Base-by-base conservation (phyloP, 768 basidiomycete genomes). In the Leccinum arenicola region DNA sequence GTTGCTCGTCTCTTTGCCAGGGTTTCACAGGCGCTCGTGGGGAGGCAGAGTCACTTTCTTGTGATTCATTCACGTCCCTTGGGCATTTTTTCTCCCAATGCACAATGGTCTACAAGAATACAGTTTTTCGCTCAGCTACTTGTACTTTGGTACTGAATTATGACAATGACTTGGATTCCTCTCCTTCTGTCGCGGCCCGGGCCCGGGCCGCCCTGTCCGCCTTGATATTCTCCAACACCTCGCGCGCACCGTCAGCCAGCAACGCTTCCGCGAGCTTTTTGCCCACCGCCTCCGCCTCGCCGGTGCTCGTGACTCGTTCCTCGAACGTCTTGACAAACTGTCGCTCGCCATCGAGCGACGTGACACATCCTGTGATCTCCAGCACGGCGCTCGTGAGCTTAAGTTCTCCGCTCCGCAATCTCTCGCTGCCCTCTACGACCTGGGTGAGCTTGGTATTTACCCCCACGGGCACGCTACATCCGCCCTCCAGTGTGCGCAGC, bases 401-500 rank as follows among this genome's bases (percentile, higher is more conserved):
- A 40, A 61, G 4, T 17, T 69, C 75, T 0, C 73, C 77, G 25
- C 69, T 76, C 50, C 58, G 60, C 61, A 69, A 54, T 45, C 69
- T 69, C 11, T 74, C 72, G 4, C 70, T 61, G n/a, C 75, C 73
- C 40, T 67, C 67, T 12, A 67, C 66, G 6, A 64, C 62, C 11
- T 70, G 67, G 15, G 73, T 71, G 57, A 89, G 72, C 50, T 70
- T 74, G 29, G 84, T 86, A 53, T 80, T 77, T 29, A 93, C 87
- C 4, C 95, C 96, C 15, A 99, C 95, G 3, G 96, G 96, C 0
- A 99, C 95, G 61, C 92, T 95, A 75, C 97, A 99, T 25, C 97
- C 97, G 29, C 97, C 97, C 74, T 98, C 97, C 54, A 98, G 79
- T 23, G 88, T 87, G n/a, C 88, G 80, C 62, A 98, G 77, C 73